Conservation (phyloP, 139 green algal species). For the Chlorokybus atmophyticus region DNA sequence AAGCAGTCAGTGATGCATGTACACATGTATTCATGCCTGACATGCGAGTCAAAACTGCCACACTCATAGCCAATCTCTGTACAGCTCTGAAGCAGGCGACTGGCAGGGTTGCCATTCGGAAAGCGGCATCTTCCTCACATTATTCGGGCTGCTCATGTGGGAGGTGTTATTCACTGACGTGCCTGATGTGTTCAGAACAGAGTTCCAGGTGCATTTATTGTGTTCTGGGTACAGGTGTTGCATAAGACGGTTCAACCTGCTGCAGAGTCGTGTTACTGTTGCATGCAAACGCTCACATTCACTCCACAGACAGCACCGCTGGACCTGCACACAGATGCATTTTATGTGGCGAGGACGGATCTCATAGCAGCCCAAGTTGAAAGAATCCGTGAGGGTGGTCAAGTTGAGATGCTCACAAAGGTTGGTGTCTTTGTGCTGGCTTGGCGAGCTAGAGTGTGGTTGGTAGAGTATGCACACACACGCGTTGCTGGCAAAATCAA, state of each 20-base stretch:
- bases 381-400: not conserved
- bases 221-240: too few relatives aligned
- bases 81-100: constrained; percentile 4
- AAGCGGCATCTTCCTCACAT: constrained; percentile 16
- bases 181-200: constrained; percentile 26
- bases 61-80: too few relatives aligned
- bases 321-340: constrained; percentile 24
- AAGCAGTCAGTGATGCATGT: too few relatives aligned
- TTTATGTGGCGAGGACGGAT: constrained; percentile 7
- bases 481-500: not conserved
- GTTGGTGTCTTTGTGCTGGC: not conserved
- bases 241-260: too few relatives aligned
- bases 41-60: too few relatives aligned
- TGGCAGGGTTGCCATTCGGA: constrained; percentile 26
- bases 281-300: too few relatives aligned
- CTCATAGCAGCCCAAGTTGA: constrained; percentile 8
- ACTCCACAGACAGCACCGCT: constrained; percentile 26
- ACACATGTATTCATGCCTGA: too few relatives aligned
- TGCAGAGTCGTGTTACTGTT: too few relatives aligned
- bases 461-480: not conserved
- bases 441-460: not conserved
- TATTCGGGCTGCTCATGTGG: constrained; percentile 33
- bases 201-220: constrained; percentile 34
- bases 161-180: constrained; percentile 28
- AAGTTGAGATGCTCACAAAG: not conserved